Evolutionary conservation across 176 grass and related monocot genomes (phyloP), one percentile per base, ranked within the genome.

Genomic region (Otatea glauca): DNA sequence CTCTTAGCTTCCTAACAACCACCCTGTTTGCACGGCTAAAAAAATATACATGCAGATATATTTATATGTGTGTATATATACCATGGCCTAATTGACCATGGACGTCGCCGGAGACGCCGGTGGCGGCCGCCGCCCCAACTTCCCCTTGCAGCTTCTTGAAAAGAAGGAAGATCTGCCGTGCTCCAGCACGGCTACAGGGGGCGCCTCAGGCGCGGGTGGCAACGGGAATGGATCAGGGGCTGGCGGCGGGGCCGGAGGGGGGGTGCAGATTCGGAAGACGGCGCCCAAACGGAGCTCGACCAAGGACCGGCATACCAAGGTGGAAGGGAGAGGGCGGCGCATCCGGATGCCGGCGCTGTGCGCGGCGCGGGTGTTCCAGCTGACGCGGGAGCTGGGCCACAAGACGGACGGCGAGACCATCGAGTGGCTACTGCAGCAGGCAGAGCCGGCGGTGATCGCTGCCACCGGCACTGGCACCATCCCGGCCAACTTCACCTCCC

Each of bases 391-490:
- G 80, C 87, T 98, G 44, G 96, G 96, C 5, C 96, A 98, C 91
- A 98, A 98, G 87, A 93, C 96, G 11, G 96, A 98, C 44, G 96
- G 96, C 37, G 96, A 98, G 88, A 98, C 96, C 66, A 98, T 98
- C 81, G 96, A 98, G 89, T 98, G 96, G 96, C 86, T 98, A 48
- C 89, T 98, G 44, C 96, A 98, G 88, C 96, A 98, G 83, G 96
- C 96, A 7, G 96, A 98, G 76, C 96, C 96, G 3, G 93, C 96
- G 3, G 96, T 98, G 83, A 95, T 98, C 72, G 96, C 93, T 20
- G 96, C 96, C 69, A 98, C 96, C 3, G 96, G 96, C 15, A 98
- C 96, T 0, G 96, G 96, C 15, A 98, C 96, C 77, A 98, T 98
- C 68, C 96, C 96, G 11, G 93, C 96, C 64, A 98, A 98, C 87